Conservation (phyloP, 2,329 filamentous ascomycete genomes). For the Chaetomiaceae sp. region DNA sequence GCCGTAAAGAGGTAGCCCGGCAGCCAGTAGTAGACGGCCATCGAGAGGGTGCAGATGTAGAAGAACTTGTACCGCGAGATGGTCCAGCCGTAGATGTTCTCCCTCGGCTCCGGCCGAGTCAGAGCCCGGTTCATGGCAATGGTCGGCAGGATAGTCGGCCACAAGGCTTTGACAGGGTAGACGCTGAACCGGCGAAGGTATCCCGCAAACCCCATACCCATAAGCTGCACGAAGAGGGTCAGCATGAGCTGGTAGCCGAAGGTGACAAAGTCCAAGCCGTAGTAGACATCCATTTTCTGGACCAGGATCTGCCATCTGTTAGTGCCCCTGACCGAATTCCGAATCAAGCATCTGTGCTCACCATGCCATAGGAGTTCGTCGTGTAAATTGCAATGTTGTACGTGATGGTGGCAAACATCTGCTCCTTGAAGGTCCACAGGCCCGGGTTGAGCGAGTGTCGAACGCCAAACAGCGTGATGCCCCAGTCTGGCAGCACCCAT, state of each 20-base stretch:
- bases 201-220: constrained; percentile 42
- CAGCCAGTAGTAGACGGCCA: constrained; percentile 47
- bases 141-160: constrained; percentile 39
- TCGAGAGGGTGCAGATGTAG: constrained; percentile 34
- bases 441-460: constrained; percentile 39
- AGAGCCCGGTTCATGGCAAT: constrained; percentile 35
- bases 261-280: constrained; percentile 37
- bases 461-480: constrained; percentile 38
- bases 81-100: constrained; percentile 40
- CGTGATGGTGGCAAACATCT: constrained; percentile 40
- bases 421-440: constrained; percentile 41
- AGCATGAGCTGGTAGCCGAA: constrained; percentile 41
- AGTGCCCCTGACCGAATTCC: too few species aligned
- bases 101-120: constrained; percentile 33
- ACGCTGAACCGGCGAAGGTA: constrained; percentile 37
- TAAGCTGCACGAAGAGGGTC: constrained; percentile 38
- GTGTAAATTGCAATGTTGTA: constrained; percentile 36
- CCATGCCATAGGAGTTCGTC: constrained; percentile 34
- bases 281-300: constrained; percentile 36
- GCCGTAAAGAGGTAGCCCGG: constrained; percentile 43
- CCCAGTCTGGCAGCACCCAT: constrained; percentile 41
- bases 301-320: constrained; percentile 32
- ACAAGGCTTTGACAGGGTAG: constrained; percentile 37
- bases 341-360: neutral
- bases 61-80: constrained; percentile 44